phyloP scores from a whole-genome alignment of 345 rosid genomes.

The Eucalyptus globulus region DNA sequence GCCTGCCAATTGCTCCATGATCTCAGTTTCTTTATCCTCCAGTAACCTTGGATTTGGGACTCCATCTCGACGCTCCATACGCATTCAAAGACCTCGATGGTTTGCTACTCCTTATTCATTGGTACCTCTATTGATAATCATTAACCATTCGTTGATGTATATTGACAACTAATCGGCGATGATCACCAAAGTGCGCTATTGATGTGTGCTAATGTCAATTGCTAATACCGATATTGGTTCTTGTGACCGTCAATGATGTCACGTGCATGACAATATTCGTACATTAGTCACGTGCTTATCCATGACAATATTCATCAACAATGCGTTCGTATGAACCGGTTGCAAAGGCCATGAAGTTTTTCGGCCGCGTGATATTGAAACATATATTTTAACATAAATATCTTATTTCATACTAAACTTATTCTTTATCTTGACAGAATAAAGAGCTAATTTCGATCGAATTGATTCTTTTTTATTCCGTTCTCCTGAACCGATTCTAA shows the following conservation, averaged over 20 bases:
- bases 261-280: too few relatives aligned
- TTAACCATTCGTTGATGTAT: not conserved
- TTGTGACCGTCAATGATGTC: not conserved
- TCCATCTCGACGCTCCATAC: not conserved
- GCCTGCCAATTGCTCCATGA: not conserved
- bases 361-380: not conserved
- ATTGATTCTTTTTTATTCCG: too few relatives aligned
- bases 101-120: not conserved
- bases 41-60: not conserved
- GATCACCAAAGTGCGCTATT: too few relatives aligned
- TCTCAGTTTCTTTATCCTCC: not conserved
- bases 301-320: not conserved
- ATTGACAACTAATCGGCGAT: rapidly evolving
- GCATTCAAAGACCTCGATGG: not conserved
- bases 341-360: not conserved
- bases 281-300: not conserved
- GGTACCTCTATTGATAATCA: not conserved
- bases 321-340: not conserved
- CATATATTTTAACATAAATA: not conserved
- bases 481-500: too few relatives aligned
- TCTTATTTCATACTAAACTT: not conserved
- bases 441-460: too few relatives aligned
- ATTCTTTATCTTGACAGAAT: not conserved
- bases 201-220: not conserved
- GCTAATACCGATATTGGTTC: not conserved